Conservation (phyloP, 441 rosid genomes). For the Bruguiera hainesii region DNA sequence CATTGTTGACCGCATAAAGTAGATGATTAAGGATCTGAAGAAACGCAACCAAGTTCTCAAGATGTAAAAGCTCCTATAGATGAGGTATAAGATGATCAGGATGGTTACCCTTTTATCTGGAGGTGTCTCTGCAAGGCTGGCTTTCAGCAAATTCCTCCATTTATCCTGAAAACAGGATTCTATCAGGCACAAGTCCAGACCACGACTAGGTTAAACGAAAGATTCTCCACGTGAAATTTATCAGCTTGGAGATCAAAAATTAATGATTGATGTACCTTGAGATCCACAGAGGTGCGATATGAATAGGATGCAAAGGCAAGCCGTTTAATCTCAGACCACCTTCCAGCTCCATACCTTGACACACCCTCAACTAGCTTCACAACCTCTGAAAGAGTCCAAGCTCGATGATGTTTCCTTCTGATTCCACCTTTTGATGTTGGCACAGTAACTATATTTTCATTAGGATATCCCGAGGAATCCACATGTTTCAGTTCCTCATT, state of each 20-base stretch:
- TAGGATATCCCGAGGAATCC: conserved; percentile 53
- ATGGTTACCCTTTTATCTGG: conserved; percentile 59
- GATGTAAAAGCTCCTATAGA: not conserved
- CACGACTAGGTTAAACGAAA: not conserved
- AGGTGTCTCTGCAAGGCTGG: conserved; percentile 70
- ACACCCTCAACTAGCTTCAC: conserved; percentile 87
- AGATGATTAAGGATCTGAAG: not conserved
- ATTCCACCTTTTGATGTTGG: conserved; percentile 64
- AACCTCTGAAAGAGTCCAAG: conserved; percentile 94
- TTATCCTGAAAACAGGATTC: conserved; percentile 57
- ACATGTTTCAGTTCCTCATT: conserved; percentile 35
- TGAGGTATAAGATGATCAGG: not conserved
- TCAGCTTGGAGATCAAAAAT: not conserved
- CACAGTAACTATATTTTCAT: conserved; percentile 42
- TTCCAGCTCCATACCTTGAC: conserved; percentile 83
- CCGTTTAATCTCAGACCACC: conserved; percentile 93
- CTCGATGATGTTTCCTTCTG: conserved; percentile 95
- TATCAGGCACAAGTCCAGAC: not conserved
- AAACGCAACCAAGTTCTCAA: not conserved
- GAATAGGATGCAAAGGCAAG: conserved; percentile 78
- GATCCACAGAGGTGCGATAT: conserved; percentile 94
- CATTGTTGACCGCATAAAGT: conserved; percentile 12
- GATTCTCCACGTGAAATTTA: not conserved
- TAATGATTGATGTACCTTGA: conserved; percentile 48
- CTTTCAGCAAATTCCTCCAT: conserved; percentile 93